Evolutionary conservation across 257 asterid genomes (phyloP).

Genomic region (Voacanga thouarsii): DNA sequence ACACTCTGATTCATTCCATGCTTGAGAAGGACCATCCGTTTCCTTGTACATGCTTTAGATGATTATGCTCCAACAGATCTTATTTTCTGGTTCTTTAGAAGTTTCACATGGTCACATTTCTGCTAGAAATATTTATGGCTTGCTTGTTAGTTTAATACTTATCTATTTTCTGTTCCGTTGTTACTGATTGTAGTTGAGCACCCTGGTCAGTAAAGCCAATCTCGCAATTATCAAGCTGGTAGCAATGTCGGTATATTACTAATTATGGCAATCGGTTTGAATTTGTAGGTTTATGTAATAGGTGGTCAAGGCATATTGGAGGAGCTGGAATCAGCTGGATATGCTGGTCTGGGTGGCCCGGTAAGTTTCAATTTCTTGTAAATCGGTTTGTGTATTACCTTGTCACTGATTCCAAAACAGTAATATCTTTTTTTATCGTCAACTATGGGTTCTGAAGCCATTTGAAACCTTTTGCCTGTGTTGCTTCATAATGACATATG

Average conservation of each 20-base stretch:
- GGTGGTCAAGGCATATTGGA: constrained; percentile 92
- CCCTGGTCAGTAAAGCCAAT: not conserved
- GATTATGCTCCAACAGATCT: not conserved
- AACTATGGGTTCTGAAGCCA: not conserved
- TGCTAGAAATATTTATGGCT: too few species aligned
- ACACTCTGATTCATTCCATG: not conserved
- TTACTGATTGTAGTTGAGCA: not conserved
- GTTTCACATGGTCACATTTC: not conserved
- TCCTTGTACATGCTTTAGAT: not conserved
- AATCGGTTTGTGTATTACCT: not conserved
- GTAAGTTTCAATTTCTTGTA: constrained; percentile 45
- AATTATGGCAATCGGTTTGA: not conserved
- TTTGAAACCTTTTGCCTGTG: not conserved
- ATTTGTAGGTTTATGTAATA: constrained; percentile 78
- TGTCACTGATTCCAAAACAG: not conserved
- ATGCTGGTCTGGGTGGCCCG: constrained; percentile 77
- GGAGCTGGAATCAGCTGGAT: constrained; percentile 82
- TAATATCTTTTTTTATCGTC: not conserved
- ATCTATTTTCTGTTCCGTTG: not conserved
- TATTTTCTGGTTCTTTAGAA: too few species aligned
- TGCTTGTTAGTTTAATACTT: not conserved
- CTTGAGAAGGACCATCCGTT: not conserved
- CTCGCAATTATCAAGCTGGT: not conserved
- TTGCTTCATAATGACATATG: not conserved
- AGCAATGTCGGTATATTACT: not conserved